Evolutionary conservation across 2,329 filamentous ascomycete species (phyloP).

Genomic region (Aureobasidium subglaciale): DNA sequence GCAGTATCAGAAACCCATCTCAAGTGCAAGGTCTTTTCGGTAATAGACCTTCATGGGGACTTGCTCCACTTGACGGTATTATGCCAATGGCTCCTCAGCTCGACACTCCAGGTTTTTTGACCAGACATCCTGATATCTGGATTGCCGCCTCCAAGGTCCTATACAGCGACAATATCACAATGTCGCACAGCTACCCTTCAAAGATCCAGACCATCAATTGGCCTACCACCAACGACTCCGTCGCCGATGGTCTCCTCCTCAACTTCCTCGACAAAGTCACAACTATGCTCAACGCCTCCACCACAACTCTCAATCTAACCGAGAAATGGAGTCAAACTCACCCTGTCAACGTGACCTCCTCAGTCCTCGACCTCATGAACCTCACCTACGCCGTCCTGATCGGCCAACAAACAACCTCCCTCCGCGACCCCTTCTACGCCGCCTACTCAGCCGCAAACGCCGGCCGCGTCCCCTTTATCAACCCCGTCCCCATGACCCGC

Average conservation of each 20-base stretch:
- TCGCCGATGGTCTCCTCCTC: slow-evolving; percentile 34
- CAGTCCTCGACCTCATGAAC: slow-evolving; percentile 34
- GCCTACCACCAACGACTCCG: slow-evolving; percentile 31
- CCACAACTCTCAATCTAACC: slow-evolving; percentile 31
- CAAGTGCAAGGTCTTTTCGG: slow-evolving; percentile 45
- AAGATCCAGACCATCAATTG: slow-evolving; percentile 38
- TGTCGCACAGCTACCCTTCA: slow-evolving; percentile 35
- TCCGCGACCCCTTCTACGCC: slow-evolving; percentile 44
- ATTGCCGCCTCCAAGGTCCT: slow-evolving; percentile 37
- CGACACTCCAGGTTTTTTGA: slow-evolving; percentile 42
- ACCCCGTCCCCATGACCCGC: slow-evolving; percentile 42
- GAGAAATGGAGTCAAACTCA: slow-evolving; percentile 31
- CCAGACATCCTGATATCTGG: slow-evolving; percentile 40
- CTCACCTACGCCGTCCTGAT: slow-evolving; percentile 43
- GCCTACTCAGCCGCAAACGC: slow-evolving; percentile 42
- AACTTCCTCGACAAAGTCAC: slow-evolving; percentile 39
- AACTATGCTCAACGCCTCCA: slow-evolving; percentile 35
- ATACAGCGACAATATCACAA: slow-evolving; percentile 39
- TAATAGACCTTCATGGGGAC: slow-evolving; percentile 42
- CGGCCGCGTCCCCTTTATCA: slow-evolving; percentile 42
- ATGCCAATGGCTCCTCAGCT: slow-evolving; percentile 44
- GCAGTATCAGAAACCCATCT: slow-evolving; percentile 43
- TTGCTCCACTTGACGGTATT: slow-evolving; percentile 41
- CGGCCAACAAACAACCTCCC: slow-evolving; percentile 39
- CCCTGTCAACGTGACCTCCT: slow-evolving; percentile 25